Evolutionary conservation across 129 eudicot genomes (phyloP), one percentile per base, ranked within the genome.

Genomic region (Cynara cardunculus): DNA sequence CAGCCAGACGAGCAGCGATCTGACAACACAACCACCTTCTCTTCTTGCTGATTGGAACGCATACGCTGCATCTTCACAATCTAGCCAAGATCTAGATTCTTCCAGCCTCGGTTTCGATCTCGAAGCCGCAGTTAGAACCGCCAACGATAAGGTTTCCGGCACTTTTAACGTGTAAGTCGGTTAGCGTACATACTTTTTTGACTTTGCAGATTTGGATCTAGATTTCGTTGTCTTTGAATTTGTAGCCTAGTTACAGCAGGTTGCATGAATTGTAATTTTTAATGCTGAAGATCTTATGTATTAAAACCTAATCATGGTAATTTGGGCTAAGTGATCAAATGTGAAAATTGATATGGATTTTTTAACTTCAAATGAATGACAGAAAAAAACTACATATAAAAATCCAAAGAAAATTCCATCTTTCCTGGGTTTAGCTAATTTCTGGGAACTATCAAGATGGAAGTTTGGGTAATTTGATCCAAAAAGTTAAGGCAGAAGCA

Each of bases 31-130:
- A 44, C 5, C 89, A 18, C 81, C 97, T 6, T 92, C 97, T 69
- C 88, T 93, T 18, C 89, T 93, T 25, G 96, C 91, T 24, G 97
- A 93, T 11, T 93, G 97, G 97, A 93, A 93, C 78, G 93, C 97
- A 3, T 93, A 93, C 80, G 97, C 96, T 9, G 69, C 82, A 8
- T 84, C 96, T 49, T 76, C 95, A 39, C 56, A 82, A 11, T 56
- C 79, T 35, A n/a, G 80, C 71, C 83, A 82, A 24, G 89, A 74
- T 67, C 81, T 73, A 4, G 97, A 87, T 6, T 71, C 90, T 8
- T 74, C 93, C n/a, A 34, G 67, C 65, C 78, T 80, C 5, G 91
- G 91, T 13, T 93, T 93, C 76, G 97, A 93, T 86, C 93, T 93
- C 81, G 97, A 93, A 85, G 88, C 97, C 27, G 97, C 97, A 71